Base-by-base conservation (phyloP, 345 rosid species). In the Populus alba region DNA sequence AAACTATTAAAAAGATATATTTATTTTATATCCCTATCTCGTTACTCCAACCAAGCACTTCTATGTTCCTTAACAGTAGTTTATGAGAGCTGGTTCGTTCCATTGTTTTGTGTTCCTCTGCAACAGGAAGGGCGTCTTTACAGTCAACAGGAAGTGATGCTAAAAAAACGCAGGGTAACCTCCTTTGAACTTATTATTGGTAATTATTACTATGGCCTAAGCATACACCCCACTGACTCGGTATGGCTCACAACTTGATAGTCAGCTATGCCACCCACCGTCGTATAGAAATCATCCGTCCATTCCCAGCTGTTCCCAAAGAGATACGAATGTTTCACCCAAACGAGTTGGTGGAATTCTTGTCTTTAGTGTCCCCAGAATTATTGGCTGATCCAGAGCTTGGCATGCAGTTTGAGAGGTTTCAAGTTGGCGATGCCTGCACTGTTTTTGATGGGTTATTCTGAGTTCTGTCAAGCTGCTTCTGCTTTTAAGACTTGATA, bases 181-280 rank as follows among this genome's bases (percentile, higher is more conserved):
- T 96, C 92, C 89, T 96, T 94, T 86, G 99, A 96, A 80, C 98
- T 98, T 7, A 85, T 98, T 39, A 92, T 96, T 83, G 99, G 99
- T 53, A 87, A 96, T 90, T 90, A 92, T 87, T 96, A 92, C 86
- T 96, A 94, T 78, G 98, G 98, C 49, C 97, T 92, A 79, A 92
- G 95, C 37, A 98, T 92, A 73, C 97, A 82, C 99, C 99, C 79
- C 98, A 92, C 82, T 89, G 99, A 80, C 90, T 96, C 85, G 92
- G 98, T 37, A 96, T 96, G 98, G 97, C 99, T 68, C 99, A 96
- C 83, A 91, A 90, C 80, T 85, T 96, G 59, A 88, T 96, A 77
- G 86, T 94, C 70, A 97, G 94, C 79, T 94, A 96, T 80, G 74
- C 86, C 57, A 97, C 93, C 83, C 98, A 92, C 89, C 98, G 98